Evolutionary conservation across 441 rosid genomes (phyloP), one percentile per base, ranked within the genome.

Genomic region (Gossypium davidsonii): DNA sequence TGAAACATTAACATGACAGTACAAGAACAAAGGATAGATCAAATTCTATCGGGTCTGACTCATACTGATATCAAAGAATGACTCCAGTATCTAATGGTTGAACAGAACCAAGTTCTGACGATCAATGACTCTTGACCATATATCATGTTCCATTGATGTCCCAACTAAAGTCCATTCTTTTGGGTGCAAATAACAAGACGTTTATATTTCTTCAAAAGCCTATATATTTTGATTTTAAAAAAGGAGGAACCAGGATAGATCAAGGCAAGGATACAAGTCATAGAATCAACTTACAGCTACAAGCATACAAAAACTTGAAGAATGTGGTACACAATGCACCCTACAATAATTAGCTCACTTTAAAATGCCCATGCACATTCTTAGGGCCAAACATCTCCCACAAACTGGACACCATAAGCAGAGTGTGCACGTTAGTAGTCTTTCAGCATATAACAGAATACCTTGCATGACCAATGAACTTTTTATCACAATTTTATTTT

Each of bases 311-410:
- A 46, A 66, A 67, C 71, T 25, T 25, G 53, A 44, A 26, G 48
- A 9, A 65, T 65, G 69, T 11, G 34, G 53, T 11, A 65, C 21
- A 42, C 53, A 65, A 12, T 42, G 18, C 53, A 42, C 49, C 17
- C 53, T 20, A 65, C 34, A 25, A 42, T 65, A 65, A 42, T 42
- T 65, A 65, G 69, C 69, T 20, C 53, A 65, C 34, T 42, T 65
- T 23, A 67, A 18, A 25, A 67, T 48, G 42, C n/a, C 7, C 39
- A 67, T 23, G 71, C 57, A 67, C 42, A 25, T 48, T 66, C 18
- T 14, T 46, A 21, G 18, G 55, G 55, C 20, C 70, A 66, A 66
- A 66, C 70, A 66, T 49, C 23, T 52, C 8, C 60, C 18, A 15
- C 10, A 68, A 31, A 53, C 28, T 9, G 61, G 46, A 68, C 26